Evolutionary conservation across 2,329 filamentous ascomycete species (phyloP).

Genomic region (Coleophoma crateriformis): DNA sequence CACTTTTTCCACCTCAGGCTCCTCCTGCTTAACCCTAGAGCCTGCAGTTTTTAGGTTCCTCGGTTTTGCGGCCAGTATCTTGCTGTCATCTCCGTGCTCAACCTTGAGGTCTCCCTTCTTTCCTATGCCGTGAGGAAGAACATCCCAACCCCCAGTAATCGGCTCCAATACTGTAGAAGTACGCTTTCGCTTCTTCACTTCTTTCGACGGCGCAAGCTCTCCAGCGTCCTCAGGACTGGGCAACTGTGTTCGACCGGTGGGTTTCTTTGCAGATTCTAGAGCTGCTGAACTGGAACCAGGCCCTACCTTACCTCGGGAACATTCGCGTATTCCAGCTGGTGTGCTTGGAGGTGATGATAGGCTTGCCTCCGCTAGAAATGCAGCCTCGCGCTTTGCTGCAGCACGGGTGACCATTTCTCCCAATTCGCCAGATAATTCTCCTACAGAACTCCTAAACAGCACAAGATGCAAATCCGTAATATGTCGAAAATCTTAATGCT

Average conservation of each 20-base stretch:
- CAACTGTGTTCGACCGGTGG: background rate
- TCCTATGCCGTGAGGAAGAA: constrained; percentile 53
- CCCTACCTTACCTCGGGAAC: background rate
- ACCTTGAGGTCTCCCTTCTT: constrained; percentile 13
- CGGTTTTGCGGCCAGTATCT: too few relatives aligned
- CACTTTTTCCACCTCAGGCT: background rate
- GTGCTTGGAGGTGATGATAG: constrained; percentile 3
- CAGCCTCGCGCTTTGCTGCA: constrained; percentile 5
- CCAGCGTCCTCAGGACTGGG: background rate
- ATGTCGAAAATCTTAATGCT: too few relatives aligned
- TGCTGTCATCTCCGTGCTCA: background rate
- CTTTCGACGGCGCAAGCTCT: background rate
- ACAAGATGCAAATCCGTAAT: too few relatives aligned
- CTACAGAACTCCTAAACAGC: too few relatives aligned
- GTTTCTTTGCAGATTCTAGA: too few relatives aligned
- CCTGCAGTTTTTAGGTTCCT: background rate
- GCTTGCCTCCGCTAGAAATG: constrained; percentile 1
- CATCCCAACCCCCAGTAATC: constrained; percentile 28
- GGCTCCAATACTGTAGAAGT: constrained; percentile 6
- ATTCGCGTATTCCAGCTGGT: background rate
- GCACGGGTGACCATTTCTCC: constrained; percentile 7
- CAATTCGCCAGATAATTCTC: too few relatives aligned
- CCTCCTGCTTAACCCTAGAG: background rate
- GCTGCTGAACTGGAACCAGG: background rate
- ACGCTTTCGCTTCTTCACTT: constrained; percentile 10